A percentile compares a stretch with the other conserved stretches of the same genome.
Conservation (phyloP, 1,139 yeast genomes). For the Kurtzmaniella quercitrusa region DNA sequence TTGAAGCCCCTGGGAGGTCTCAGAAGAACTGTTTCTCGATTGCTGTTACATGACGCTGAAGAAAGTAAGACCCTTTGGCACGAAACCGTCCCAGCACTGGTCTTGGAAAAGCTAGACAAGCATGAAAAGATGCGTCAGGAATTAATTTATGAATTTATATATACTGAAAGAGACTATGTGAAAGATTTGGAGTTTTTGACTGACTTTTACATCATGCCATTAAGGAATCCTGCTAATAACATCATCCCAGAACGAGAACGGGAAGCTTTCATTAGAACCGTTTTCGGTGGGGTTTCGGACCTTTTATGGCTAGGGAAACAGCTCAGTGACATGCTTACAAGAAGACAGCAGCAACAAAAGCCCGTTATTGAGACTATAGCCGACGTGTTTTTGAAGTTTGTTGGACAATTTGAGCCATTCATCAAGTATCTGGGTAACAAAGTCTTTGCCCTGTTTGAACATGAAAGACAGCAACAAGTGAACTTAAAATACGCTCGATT, state of each 20-base stretch:
- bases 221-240: constrained; percentile 67
- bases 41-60: constrained; percentile 73
- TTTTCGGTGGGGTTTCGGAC: constrained; percentile 86
- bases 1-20: constrained; percentile 88
- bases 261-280: constrained; percentile 86
- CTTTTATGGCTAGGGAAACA: constrained; percentile 78
- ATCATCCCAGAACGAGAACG: constrained; percentile 86
- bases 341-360: constrained; percentile 77
- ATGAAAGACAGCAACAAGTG: constrained; percentile 88
- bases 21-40: constrained; percentile 74
- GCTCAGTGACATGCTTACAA: constrained; percentile 83
- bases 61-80: constrained; percentile 92
- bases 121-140: constrained; percentile 92
- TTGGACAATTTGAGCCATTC: constrained; percentile 87
- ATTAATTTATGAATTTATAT: constrained; percentile 87
- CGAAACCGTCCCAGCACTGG: constrained; percentile 79
- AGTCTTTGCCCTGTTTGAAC: constrained; percentile 91
- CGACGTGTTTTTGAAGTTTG: constrained; percentile 79
- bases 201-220: constrained; percentile 90
- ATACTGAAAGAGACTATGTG: constrained; percentile 92
- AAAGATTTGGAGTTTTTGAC: constrained; percentile 90
- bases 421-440: constrained; percentile 94
- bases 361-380: constrained; percentile 86
- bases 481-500: constrained; percentile 89
- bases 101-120: constrained; percentile 76